These are phyloP conservation scores for Leccinum pachyderme DNA, from an alignment of 1,284 basidiomycete genomes.

Conservation along the genomic window DNA sequence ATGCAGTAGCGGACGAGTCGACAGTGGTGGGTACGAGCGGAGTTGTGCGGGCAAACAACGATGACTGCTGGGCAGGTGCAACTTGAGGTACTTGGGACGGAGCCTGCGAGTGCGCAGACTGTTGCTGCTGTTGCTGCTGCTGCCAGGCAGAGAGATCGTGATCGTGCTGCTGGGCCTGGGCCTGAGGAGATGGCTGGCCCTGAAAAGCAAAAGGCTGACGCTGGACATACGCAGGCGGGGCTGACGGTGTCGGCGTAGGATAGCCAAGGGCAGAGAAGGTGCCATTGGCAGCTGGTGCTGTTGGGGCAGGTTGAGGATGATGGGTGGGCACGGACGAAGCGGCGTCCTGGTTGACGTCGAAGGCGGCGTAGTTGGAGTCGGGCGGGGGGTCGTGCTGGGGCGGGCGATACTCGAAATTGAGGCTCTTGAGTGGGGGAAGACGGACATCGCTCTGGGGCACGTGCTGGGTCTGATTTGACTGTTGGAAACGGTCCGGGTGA, in stretches of 20 bases:
- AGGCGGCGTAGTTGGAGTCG: conserved; percentile 23
- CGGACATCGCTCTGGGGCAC: conserved; percentile 45
- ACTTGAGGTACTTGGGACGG: conserved; percentile 25
- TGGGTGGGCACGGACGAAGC: neutral
- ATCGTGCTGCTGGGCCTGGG: conserved; percentile 27
- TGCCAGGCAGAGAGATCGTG: conserved; percentile 28
- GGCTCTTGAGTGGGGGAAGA: conserved; percentile 64
- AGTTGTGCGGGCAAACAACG: conserved; percentile 29
- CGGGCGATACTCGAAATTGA: conserved; percentile 52
- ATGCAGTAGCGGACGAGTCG: conserved; percentile 25
- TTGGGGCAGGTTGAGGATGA: neutral
- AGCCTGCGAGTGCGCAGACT: conserved; percentile 15
- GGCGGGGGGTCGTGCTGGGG: conserved; percentile 27
- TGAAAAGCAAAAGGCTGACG: conserved; percentile 28
- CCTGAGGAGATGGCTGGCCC: conserved; percentile 23
- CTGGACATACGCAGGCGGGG: conserved; percentile 13
- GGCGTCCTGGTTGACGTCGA: conserved; percentile 26
- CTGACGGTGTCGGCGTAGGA: neutral
- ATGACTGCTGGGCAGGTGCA: conserved; percentile 11
- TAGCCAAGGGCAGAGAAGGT: neutral
- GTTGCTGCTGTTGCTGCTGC: conserved; percentile 16
- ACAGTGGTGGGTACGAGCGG: conserved; percentile 38
- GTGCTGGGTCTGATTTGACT: conserved; percentile 36
- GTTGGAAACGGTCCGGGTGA: conserved; percentile 36
- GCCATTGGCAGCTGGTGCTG: neutral